Base-by-base conservation (phyloP, 805 yeast genomes). In the Metschnikowia dekortorum region DNA sequence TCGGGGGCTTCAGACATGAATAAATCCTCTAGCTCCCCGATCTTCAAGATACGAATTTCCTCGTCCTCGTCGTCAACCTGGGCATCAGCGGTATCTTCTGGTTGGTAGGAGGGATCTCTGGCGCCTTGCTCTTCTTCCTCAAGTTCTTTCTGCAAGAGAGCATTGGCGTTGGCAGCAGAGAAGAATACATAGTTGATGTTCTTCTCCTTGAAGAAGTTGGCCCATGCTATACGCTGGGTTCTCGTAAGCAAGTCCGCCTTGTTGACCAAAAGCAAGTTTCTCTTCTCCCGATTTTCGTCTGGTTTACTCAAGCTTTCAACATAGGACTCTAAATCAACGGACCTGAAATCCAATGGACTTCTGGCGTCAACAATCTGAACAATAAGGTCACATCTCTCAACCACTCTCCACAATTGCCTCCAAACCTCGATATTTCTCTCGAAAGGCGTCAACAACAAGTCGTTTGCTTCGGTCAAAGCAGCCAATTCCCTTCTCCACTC, bases 291-390 rank as follows among this genome's bases (percentile, higher is more conserved):
- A 50, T 63, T 63, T 18, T 64, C 57, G 42, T 66, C 73, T n/a
- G 83, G 81, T 56, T 85, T 84, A 54, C 65, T 64, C 41, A 89
- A 64, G 56, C 88, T 96, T 49, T 78, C 74, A 18, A 90, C 97
- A 63, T 94, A 94, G 26, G 69, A 76, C 57, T 88, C 98, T 63
- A 89, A 77, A 70, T 94, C 98, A 28, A 80, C 80, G 1, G 97
- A 90, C 65, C 98, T 80, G 73, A 89, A 94, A 53, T 89, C 75
- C 51, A 91, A 70, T 5, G 99, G 99, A 64, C 89, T 90, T 70
- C 99, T 80, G 10, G 97, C 98, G 72, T 94, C 99, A 30, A 94
- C 98, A 73, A 94, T 94, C 67, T 94, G 99, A 6, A 94, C 97
- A 37, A 94, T 82, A 60, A 94, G 76, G 67, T 92, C 97, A 26